These are phyloP conservation scores for Sideroxylon spinosum DNA, from an alignment of 179 eudicot genomes.

Conservation along the genomic window DNA sequence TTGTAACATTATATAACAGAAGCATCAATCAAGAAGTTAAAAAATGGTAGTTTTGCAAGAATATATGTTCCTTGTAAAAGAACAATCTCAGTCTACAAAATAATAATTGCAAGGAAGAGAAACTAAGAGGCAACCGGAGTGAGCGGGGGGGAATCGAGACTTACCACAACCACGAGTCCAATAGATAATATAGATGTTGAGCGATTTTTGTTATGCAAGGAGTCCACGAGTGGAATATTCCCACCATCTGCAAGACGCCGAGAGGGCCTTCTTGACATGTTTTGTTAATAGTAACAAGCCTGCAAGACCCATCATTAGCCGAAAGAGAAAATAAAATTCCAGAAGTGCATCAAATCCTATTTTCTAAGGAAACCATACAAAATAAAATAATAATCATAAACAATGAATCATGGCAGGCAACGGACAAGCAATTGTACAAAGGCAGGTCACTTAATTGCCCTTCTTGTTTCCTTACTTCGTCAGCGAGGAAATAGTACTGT, in stretches of 20 bases:
- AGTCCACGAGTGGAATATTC: constrained; percentile 61
- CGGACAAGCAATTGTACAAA: not conserved
- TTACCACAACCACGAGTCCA: constrained; percentile 70
- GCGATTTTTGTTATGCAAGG: constrained; percentile 67
- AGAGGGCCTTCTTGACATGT: constrained; percentile 84
- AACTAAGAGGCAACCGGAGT: not conserved
- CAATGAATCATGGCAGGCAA: not conserved
- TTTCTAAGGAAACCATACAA: constrained; percentile 19
- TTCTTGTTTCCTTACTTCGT: not conserved
- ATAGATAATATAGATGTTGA: constrained; percentile 69
- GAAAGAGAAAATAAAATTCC: not conserved
- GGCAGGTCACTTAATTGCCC: not conserved
- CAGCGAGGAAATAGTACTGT: not conserved
- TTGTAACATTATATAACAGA: not conserved
- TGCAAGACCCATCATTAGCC: not conserved
- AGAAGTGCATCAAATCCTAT: not conserved
- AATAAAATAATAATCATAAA: not conserved
- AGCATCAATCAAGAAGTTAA: not conserved
- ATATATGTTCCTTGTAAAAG: not conserved
- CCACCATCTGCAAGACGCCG: constrained; percentile 69
- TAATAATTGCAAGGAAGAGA: not conserved
- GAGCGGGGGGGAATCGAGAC: not conserved
- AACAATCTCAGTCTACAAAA: not conserved
- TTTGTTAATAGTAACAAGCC: constrained; percentile 9
- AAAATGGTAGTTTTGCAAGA: not conserved